Evolutionary conservation across 176 grass and related monocot genomes (phyloP), one percentile per base, ranked within the genome.

Genomic region (Rhipidocladum racemiflorum): DNA sequence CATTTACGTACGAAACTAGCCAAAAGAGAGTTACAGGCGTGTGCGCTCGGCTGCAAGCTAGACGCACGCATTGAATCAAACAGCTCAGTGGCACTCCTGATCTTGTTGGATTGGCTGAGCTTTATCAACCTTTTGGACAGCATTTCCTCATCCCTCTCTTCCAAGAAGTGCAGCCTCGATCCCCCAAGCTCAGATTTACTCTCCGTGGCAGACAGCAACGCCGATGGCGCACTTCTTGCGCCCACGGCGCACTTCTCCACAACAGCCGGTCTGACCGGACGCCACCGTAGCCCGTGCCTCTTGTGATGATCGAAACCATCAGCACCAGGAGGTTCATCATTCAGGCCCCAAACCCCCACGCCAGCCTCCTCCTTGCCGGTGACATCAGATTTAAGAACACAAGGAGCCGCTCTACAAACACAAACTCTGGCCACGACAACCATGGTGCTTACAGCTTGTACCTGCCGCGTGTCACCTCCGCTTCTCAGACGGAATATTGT

Each of bases 21-120:
- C 51, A 97, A 30, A 34, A 97, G 86, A 44, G 92, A 97, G 77
- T 97, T 97, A 56, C 91, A 97, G 16, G 90, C 92, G 87, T 94
- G 92, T 16, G 80, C 65, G 81, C 65, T 94, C 9, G 94, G 94
- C 38, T 65, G 88, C 53, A 97, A 84, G 49, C 70, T 83, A 8
- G 86, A 91, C 0, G 90, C 95, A 4, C 88, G 74, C 90, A 97
- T 94, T 72, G 95, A 97, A 56, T 80, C 65, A 72, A 89, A 97
- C 84, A 97, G 82, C 77, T 93, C 92, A 5, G 74, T 38, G 34
- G 95, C 95, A 78, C 95, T 97, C 66, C 86, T 92, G 55, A 81
- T 80, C 78, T 91, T 97, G 82, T 97, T 97, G 27, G 78, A 91
- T 67, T 91, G 86, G 81, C 95, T 79, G 20, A 97, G 86, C 83